These are phyloP conservation scores for Polysphondylium violaceum DNA, from an alignment of 78 protist genomes.

Conservation along the genomic window DNA sequence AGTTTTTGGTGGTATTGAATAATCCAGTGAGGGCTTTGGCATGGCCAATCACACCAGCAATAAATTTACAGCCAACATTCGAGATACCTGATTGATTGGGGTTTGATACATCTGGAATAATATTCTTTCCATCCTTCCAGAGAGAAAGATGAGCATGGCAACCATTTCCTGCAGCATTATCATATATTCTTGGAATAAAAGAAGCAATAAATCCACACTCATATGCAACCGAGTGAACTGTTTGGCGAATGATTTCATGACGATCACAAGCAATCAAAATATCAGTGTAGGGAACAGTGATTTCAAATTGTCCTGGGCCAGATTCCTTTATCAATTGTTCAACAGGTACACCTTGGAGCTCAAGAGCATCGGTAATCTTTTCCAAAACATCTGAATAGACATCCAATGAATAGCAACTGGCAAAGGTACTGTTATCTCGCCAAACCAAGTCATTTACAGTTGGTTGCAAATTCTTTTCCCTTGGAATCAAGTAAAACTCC, in stretches of 20 bases:
- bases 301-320: conserved; percentile 63
- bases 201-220: conserved; percentile 32
- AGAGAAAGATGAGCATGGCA: conserved; percentile 64
- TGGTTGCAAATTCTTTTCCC: neutral
- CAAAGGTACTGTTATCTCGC: conserved; percentile 18
- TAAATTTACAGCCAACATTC: neutral
- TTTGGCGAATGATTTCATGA: conserved; percentile 26
- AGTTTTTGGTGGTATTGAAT: conserved; percentile 1
- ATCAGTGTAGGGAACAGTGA: conserved; percentile 22
- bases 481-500: conserved; percentile 36
- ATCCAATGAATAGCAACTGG: conserved; percentile 7
- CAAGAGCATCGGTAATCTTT: conserved; percentile 5
- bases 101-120: neutral
- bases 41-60: conserved; percentile 36
- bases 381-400: neutral
- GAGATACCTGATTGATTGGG: conserved; percentile 2
- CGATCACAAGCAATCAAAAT: conserved; percentile 62
- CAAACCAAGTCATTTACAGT: neutral
- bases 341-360: conserved; percentile 16
- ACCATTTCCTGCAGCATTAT: neutral
- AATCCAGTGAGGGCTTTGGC: conserved; percentile 32
- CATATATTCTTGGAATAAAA: conserved; percentile 33
- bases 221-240: conserved; percentile 17
- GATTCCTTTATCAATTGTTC: conserved; percentile 43
- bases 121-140: neutral